phyloP scores from a whole-genome alignment of 768 basidiomycete genomes.

The Postia placenta region DNA sequence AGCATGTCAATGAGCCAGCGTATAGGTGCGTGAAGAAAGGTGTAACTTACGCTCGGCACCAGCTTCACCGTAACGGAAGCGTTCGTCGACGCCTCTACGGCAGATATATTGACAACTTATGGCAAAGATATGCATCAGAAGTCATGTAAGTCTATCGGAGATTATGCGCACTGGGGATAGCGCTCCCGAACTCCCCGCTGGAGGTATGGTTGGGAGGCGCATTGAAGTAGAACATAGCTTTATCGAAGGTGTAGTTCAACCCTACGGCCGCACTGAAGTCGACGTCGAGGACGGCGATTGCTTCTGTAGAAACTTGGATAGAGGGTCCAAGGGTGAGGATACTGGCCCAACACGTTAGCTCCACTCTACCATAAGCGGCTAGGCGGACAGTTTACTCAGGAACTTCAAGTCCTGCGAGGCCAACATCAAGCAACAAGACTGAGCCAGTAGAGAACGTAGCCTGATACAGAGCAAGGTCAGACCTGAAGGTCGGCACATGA shows the following conservation, averaged over 20 bases:
- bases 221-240: constrained; percentile 40
- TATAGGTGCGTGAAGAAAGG: not conserved
- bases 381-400: constrained; percentile 17
- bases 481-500: no score
- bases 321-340: constrained; percentile 43
- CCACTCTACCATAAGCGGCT: not conserved
- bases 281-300: constrained; percentile 25
- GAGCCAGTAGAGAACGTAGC: constrained; percentile 38
- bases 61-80: constrained; percentile 41
- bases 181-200: constrained; percentile 29
- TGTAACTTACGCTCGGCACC: constrained; percentile 30
- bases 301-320: constrained; percentile 34
- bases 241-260: constrained; percentile 35
- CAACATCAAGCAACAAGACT: constrained; percentile 33
- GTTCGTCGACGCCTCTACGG: constrained; percentile 33
- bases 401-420: constrained; percentile 43
- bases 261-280: constrained; percentile 36
- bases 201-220: constrained; percentile 20
- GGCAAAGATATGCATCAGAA: not conserved
- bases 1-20: not conserved
- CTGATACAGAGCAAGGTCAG: constrained; percentile 13
- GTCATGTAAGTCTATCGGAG: not conserved
- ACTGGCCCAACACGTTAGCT: constrained; percentile 16
- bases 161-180: no score
- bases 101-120: constrained; percentile 33